Conservation (phyloP, 1,284 basidiomycete genomes). For the Lignosus rhinocerotis region DNA sequence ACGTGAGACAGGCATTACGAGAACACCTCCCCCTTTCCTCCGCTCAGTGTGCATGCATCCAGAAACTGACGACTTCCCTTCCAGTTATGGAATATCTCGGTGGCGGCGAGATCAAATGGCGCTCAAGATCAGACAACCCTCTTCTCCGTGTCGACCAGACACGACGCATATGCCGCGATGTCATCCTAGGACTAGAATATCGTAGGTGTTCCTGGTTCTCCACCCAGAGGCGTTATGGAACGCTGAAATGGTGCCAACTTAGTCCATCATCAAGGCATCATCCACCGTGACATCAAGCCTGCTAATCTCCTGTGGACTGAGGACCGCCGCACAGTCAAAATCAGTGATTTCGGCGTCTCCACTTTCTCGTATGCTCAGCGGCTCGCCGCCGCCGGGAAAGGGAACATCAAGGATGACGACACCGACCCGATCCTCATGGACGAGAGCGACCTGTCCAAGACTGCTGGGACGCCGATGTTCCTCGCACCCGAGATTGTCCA, state of each 20-base stretch:
- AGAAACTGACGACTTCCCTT: constrained; percentile 5
- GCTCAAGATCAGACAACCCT: constrained; percentile 62
- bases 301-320: constrained; percentile 92
- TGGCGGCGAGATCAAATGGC: constrained; percentile 94
- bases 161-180: constrained; percentile 87
- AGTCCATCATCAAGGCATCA: constrained; percentile 98
- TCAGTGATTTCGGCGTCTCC: constrained; percentile 96
- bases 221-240: neutral
- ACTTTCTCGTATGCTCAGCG: constrained; percentile 90
- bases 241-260: constrained; percentile 13
- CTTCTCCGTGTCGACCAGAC: constrained; percentile 83
- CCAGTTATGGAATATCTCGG: constrained; percentile 94
- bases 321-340: constrained; percentile 88
- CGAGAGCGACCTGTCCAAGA: constrained; percentile 87
- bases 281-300: constrained; percentile 99
- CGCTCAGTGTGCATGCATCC: neutral
- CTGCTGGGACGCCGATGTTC: constrained; percentile 98
- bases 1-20: too few species aligned
- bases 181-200: constrained; percentile 92
- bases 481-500: constrained; percentile 94
- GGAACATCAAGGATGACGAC: constrained; percentile 39
- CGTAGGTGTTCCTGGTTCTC: constrained; percentile 49
- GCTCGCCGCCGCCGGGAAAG: constrained; percentile 52
- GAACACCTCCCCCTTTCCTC: neutral
- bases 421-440: constrained; percentile 70